These are phyloP conservation scores for Sclerotinia trifoliorum DNA, from an alignment of 2,329 filamentous ascomycete species.

Conservation along the genomic window DNA sequence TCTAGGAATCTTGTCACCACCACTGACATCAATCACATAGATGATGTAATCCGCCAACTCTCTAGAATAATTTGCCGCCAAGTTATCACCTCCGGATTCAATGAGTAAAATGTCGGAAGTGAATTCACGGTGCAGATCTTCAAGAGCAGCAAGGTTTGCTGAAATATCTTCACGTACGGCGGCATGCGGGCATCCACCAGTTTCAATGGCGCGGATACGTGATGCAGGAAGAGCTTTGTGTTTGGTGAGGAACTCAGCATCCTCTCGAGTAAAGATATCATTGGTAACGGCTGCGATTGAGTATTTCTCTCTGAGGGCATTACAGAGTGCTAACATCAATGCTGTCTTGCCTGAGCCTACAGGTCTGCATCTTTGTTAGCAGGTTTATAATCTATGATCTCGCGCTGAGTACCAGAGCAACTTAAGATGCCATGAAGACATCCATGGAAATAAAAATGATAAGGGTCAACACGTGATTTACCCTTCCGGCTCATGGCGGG, in stretches of 20 bases:
- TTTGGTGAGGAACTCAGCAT: conserved; percentile 93
- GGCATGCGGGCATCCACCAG: conserved; percentile 93
- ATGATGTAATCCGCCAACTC: conserved; percentile 97
- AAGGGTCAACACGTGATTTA: conserved; percentile 23
- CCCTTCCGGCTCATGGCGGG: conserved; percentile 24
- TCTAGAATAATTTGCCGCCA: conserved; percentile 93
- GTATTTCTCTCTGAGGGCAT: conserved; percentile 74
- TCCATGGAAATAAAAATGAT: background rate
- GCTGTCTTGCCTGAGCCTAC: conserved; percentile 97
- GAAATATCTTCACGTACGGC: conserved; percentile 97
- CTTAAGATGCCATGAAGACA: background rate
- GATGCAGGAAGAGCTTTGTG: conserved; percentile 77
- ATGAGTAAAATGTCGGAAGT: conserved; percentile 83
- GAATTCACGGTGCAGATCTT: conserved; percentile 81
- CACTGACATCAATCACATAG: conserved; percentile 96
- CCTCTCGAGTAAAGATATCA: conserved; percentile 98
- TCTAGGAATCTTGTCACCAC: conserved; percentile 92
- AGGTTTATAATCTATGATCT: background rate
- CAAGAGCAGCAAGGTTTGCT: conserved; percentile 87
- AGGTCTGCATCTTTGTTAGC: conserved; percentile 55
- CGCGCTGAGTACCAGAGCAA: too few relatives aligned
- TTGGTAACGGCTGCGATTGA: conserved; percentile 95
- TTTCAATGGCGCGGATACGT: conserved; percentile 94
- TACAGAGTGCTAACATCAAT: conserved; percentile 91
- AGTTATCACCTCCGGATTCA: conserved; percentile 92